Evolutionary conservation across 371 early-diverging fungal genomes (phyloP), one percentile per base, ranked within the genome.

Genomic region (Mortierella sp.): DNA sequence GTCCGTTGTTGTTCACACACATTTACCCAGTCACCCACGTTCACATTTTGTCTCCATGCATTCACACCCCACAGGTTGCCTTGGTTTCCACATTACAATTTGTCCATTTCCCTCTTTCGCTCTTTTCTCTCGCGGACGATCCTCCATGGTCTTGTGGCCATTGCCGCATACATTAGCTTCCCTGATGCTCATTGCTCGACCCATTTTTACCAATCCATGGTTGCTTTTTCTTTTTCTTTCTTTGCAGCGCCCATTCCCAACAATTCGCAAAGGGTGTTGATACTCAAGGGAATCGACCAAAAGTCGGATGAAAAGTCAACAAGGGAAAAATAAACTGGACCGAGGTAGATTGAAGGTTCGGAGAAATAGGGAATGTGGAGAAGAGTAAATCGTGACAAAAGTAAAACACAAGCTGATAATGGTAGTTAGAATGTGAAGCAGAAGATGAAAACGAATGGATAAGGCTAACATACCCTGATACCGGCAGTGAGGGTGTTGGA

Each of bases 401-500:
- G 48, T 34, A 28, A 31, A 48, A 34, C 21, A 34, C 42, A 31
- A n/a, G 26, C 28, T 63, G 47, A 45, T 31, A 45, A 21, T 16
- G 8, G 1, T n/a, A 44, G 54, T 28, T 11, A 54, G 34, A 26
- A 21, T 34, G 47, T 10, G 28, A 58, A 2, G 34, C 38, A 24
- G 21, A 38, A 16, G 11, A 57, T 58, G 74, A 34, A 21, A 16
- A 42, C 19, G 8, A 42, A 34, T 8, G 21, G 24, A 71, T 47
- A 45, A 42, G 21, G 16, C 75, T 60, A 74, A 63, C 84, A 75
- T 90, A 94, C 95, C 84, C 91, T 90, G 48, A 97, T 84, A 13
- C 96, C 92, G 42, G 94, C 91, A 42, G 92, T 90, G 28, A 97
- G 90, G 19, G 95, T 94, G 50, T 91, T 90, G 5, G 95, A 91